Conservation (phyloP, 179 eudicot species). For the Patellifolia procumbens region DNA sequence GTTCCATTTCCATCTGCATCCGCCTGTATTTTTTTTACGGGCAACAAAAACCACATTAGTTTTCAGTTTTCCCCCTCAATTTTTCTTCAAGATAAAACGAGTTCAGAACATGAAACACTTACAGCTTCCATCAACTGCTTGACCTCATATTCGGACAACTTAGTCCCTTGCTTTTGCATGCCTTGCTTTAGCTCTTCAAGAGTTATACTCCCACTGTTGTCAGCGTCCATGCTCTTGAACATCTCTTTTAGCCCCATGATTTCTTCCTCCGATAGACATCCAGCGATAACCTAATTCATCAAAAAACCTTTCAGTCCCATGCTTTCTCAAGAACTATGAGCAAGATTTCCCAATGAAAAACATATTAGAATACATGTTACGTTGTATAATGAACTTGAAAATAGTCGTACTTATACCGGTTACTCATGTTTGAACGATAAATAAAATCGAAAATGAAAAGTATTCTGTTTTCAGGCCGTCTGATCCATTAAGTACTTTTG, state of each 20-base stretch:
- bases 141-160: constrained; percentile 60
- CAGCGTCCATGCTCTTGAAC: constrained; percentile 80
- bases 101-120: constrained; percentile 25
- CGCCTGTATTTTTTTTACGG: constrained; percentile 44
- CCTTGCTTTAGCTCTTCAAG: constrained; percentile 73
- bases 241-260: constrained; percentile 76
- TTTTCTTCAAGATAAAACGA: background rate
- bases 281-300: constrained; percentile 62
- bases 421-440: background rate
- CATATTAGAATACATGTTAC: background rate
- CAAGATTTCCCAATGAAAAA: background rate
- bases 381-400: background rate
- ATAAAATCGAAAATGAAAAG: background rate
- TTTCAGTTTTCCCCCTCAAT: background rate
- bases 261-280: constrained; percentile 80
- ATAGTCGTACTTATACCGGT: background rate
- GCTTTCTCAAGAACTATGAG: background rate
- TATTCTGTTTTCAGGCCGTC: background rate
- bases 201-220: constrained; percentile 75
- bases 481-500: too few relatives aligned
- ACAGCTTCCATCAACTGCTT: constrained; percentile 84
- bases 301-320: constrained; percentile 1
- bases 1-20: constrained; percentile 84
- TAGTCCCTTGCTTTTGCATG: constrained; percentile 67
- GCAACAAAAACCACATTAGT: background rate